Conservation (phyloP, 345 rosid species). For the Toxicodendron radicans region DNA sequence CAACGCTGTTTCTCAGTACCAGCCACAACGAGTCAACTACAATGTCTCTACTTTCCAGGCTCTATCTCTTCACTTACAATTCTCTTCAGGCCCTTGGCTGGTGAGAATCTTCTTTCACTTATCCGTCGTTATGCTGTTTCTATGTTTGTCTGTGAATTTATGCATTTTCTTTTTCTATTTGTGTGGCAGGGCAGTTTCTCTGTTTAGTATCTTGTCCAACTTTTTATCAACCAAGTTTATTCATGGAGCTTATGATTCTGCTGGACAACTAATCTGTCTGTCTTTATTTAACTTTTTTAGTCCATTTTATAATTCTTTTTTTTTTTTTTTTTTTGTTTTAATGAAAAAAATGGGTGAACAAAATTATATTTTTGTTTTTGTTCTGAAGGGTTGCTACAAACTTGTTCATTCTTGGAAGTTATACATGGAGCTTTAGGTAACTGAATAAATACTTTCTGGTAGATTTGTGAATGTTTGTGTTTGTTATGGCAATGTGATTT, state of each 20-base stretch:
- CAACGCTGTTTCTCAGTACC: background rate
- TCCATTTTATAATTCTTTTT: too few relatives aligned
- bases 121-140: background rate
- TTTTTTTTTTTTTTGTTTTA: background rate
- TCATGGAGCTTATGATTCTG: slow-evolving; percentile 56
- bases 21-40: background rate
- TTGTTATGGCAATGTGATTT: background rate
- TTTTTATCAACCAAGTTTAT: slow-evolving; percentile 38
- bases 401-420: slow-evolving; percentile 64
- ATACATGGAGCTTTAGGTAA: slow-evolving; percentile 82
- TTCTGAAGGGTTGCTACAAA: slow-evolving; percentile 57
- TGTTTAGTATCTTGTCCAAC: slow-evolving; percentile 40
- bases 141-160: background rate
- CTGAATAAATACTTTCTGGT: background rate
- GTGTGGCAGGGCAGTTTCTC: slow-evolving; percentile 47
- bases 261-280: slow-evolving; percentile 70
- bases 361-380: background rate
- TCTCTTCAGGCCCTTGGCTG: slow-evolving; percentile 68
- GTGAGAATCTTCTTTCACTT: slow-evolving; percentile 25
- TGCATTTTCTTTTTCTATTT: background rate
- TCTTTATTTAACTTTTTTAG: background rate
- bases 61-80: slow-evolving; percentile 63
- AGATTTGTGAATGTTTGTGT: background rate
- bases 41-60: slow-evolving; percentile 37
- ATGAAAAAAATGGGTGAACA: background rate